Percentiles rank a stretch among this genome's conserved stretches.
These are phyloP conservation scores for Dactylorhiza incarnata DNA, from an alignment of 106 monocot species.

Conservation along the genomic window DNA sequence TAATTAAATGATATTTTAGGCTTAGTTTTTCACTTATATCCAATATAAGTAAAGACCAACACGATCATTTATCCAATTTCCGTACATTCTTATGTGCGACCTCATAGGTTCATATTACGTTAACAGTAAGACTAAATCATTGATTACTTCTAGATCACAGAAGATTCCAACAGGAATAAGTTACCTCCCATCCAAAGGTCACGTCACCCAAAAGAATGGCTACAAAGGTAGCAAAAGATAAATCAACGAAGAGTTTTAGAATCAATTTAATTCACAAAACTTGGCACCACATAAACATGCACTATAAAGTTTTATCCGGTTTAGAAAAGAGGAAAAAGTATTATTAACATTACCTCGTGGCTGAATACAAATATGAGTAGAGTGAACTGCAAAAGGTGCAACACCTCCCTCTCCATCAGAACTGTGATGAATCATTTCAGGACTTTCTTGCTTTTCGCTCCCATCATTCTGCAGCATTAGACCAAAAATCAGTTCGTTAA, in stretches of 20 bases:
- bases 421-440: constrained; percentile 11
- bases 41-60: too few relatives aligned
- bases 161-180: too few relatives aligned
- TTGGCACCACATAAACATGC: not conserved
- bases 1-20: too few relatives aligned
- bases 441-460: not conserved
- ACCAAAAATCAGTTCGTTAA: not conserved
- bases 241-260: not conserved
- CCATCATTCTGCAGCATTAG: not conserved
- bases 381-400: constrained; percentile 52
- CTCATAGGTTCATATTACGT: too few relatives aligned
- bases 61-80: too few relatives aligned
- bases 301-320: not conserved
- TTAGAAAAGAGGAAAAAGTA: not conserved
- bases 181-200: too few relatives aligned
- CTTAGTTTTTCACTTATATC: too few relatives aligned
- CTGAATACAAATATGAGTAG: constrained; percentile 80
- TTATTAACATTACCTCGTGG: constrained; percentile 39
- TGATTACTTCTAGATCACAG: too few relatives aligned
- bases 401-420: constrained; percentile 26
- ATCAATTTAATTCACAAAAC: not conserved
- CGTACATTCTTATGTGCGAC: too few relatives aligned
- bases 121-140: too few relatives aligned
- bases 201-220: not conserved
- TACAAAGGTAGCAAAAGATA: not conserved